Percentiles rank a stretch among this genome's conserved stretches.
These are phyloP conservation scores for Biscogniauxia marginata DNA, from an alignment of 2,329 filamentous ascomycete genomes.

Conservation along the genomic window DNA sequence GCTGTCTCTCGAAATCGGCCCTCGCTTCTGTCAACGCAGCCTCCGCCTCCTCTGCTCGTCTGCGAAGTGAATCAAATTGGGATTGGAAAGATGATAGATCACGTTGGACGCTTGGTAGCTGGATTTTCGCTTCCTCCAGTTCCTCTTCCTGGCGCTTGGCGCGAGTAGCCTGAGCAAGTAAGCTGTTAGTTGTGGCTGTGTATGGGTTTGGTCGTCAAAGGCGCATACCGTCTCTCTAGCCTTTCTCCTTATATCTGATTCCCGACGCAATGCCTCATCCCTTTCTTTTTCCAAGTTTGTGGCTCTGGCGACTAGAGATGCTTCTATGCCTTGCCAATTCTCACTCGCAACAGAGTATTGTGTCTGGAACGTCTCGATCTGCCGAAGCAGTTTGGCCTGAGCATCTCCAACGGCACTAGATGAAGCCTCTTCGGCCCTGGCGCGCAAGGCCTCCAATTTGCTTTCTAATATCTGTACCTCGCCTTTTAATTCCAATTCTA, in stretches of 20 bases:
- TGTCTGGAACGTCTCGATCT: slow-evolving; percentile 92
- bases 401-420: slow-evolving; percentile 78
- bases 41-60: slow-evolving; percentile 65
- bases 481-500: slow-evolving; percentile 76
- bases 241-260: slow-evolving; percentile 86
- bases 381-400: slow-evolving; percentile 84
- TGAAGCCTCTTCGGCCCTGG: slow-evolving; percentile 83
- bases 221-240: slow-evolving; percentile 77
- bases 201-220: not conserved
- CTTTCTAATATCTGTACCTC: slow-evolving; percentile 78
- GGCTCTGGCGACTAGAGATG: slow-evolving; percentile 75
- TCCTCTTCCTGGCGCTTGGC: slow-evolving; percentile 76
- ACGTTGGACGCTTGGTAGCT: slow-evolving; percentile 62
- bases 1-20: slow-evolving; percentile 51
- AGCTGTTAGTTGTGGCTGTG: slow-evolving; percentile 24
- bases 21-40: slow-evolving; percentile 57
- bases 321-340: slow-evolving; percentile 97
- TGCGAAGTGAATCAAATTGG: slow-evolving; percentile 61
- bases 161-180: slow-evolving; percentile 54
- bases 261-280: slow-evolving; percentile 79
- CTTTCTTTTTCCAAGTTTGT: slow-evolving; percentile 83
- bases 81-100: slow-evolving; percentile 61
- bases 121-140: slow-evolving; percentile 66
- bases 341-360: slow-evolving; percentile 93
- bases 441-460: slow-evolving; percentile 84